phyloP scores from a whole-genome alignment of 2,329 filamentous ascomycete genomes.

The Arthrobotrys pseudoclavata region DNA sequence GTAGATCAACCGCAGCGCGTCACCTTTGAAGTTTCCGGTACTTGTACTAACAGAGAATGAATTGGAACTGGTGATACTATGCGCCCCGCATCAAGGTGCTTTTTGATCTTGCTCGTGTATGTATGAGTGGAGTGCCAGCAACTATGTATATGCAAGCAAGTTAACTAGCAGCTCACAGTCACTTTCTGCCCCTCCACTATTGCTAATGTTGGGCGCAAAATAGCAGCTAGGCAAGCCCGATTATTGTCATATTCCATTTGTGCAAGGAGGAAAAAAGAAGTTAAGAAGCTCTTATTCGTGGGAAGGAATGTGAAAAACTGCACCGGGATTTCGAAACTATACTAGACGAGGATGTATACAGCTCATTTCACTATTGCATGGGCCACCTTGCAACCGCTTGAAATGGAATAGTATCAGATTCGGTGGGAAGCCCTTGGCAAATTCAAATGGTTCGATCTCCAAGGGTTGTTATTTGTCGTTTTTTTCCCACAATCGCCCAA shows the following conservation, averaged over 20 bases:
- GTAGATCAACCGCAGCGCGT: conserved; percentile 17
- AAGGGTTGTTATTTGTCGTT: background rate
- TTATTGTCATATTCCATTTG: background rate
- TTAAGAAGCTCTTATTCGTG: background rate
- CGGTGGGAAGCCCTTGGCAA: background rate
- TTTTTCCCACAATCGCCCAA: conserved; percentile 16
- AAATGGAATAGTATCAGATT: conserved; percentile 7
- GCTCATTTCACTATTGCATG: conserved; percentile 32
- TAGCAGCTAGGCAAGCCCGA: conserved; percentile 2
- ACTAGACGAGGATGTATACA: conserved; percentile 19
- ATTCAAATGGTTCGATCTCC: background rate
- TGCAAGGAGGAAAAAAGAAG: background rate
- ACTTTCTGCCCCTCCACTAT: background rate
- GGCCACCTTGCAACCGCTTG: conserved; percentile 12
- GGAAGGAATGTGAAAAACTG: background rate
- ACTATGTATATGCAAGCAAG: background rate
- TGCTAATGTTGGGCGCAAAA: background rate
- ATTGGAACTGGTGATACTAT: conserved; percentile 9
- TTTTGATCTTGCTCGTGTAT: conserved; percentile 6
- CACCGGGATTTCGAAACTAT: conserved; percentile 1
- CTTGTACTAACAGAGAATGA: no score
- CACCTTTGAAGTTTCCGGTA: background rate
- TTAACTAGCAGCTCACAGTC: background rate
- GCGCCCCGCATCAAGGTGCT: conserved; percentile 14
- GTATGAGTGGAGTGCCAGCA: conserved; percentile 2